Conservation (phyloP, 345 rosid species). For the Populus nigra region DNA sequence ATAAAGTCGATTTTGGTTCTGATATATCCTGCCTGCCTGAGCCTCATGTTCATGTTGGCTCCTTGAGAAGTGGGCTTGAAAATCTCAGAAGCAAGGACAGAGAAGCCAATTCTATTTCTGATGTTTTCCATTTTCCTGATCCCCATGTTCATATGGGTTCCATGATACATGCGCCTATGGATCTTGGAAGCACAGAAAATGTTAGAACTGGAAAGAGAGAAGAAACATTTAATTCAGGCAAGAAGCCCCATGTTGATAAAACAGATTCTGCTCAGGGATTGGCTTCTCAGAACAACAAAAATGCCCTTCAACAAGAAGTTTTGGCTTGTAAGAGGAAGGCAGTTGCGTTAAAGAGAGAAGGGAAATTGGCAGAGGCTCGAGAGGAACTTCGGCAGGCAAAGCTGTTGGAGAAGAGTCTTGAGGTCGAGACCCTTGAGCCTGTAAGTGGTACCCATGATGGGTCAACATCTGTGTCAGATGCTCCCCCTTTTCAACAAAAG, state of each 20-base stretch:
- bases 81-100: slow-evolving; percentile 9
- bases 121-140: not conserved
- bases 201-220: slow-evolving; percentile 18
- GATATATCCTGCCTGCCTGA: slow-evolving; percentile 17
- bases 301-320: slow-evolving; percentile 54
- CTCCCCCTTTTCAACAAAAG: slow-evolving; percentile 38
- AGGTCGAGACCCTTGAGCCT: slow-evolving; percentile 35
- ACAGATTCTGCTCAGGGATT: slow-evolving; percentile 25
- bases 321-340: slow-evolving; percentile 74
- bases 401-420: slow-evolving; percentile 61
- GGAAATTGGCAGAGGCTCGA: slow-evolving; percentile 74
- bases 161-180: not conserved
- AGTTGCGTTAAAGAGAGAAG: slow-evolving; percentile 73
- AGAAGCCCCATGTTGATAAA: slow-evolving; percentile 21
- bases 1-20: slow-evolving; percentile 21
- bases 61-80: slow-evolving; percentile 10
- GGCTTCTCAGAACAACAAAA: slow-evolving; percentile 38
- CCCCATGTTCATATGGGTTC: not conserved
- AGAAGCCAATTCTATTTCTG: not conserved
- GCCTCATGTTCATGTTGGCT: slow-evolving; percentile 7
- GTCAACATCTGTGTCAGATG: slow-evolving; percentile 16
- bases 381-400: slow-evolving; percentile 79
- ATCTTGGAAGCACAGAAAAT: slow-evolving; percentile 1
- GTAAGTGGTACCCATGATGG: slow-evolving; percentile 21
- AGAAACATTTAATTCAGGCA: slow-evolving; percentile 14